These are phyloP conservation scores for Trametes versicolor DNA, from an alignment of 1,284 basidiomycete genomes.

Conservation along the genomic window DNA sequence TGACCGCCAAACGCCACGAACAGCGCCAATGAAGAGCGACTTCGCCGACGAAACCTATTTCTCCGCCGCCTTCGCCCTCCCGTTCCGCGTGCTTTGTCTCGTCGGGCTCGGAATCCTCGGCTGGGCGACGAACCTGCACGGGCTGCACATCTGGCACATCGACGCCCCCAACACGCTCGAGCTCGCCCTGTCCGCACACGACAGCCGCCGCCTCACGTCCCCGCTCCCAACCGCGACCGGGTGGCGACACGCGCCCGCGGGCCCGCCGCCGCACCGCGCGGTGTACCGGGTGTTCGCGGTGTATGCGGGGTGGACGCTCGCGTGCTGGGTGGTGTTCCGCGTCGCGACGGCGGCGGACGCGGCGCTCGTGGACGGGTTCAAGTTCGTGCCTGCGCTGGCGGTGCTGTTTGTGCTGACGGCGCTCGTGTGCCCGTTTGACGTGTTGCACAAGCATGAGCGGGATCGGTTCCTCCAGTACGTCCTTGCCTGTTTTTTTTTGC, in stretches of 20 bases:
- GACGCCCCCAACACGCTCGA: constrained; percentile 79
- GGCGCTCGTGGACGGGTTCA: constrained; percentile 74
- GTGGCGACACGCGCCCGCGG: constrained; percentile 47
- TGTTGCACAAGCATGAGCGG: constrained; percentile 74
- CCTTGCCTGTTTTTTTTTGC: constrained; percentile 3
- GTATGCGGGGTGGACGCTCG: constrained; percentile 68
- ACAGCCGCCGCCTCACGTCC: constrained; percentile 42
- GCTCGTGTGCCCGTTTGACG: constrained; percentile 73
- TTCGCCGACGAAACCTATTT: constrained; percentile 40
- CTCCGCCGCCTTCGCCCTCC: constrained; percentile 48
- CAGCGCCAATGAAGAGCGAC: constrained; percentile 32
- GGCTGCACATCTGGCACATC: constrained; percentile 77
- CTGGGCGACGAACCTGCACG: constrained; percentile 85
- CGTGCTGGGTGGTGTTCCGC: constrained; percentile 76
- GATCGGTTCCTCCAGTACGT: constrained; percentile 80
- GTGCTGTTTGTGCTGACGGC: constrained; percentile 65
- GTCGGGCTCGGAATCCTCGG: constrained; percentile 51
- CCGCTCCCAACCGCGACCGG: constrained; percentile 45
- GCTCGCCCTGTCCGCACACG: constrained; percentile 50
- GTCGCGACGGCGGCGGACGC: constrained; percentile 65
- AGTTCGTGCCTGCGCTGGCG: constrained; percentile 78
- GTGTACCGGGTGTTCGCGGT: constrained; percentile 74
- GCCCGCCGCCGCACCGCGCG: constrained; percentile 60
- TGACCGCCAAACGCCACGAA: neutral
- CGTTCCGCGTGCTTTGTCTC: constrained; percentile 51